Percentiles rank a stretch among this genome's conserved stretches.
Conservation (phyloP, 1,139 yeast species). For the Debaryomyces subglobosus region DNA sequence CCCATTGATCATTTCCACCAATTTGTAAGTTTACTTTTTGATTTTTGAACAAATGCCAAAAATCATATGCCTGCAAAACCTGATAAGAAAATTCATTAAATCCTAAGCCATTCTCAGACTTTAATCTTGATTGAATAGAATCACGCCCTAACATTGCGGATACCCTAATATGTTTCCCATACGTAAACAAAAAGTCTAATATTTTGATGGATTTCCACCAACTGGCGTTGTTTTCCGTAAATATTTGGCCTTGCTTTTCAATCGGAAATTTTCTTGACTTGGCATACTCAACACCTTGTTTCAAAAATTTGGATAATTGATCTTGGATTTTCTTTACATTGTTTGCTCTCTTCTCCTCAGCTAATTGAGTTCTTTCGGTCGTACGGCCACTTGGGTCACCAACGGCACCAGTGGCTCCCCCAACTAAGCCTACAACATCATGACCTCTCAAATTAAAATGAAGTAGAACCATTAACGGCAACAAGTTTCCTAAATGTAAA, state of each 20-base stretch:
- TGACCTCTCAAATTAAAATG: conserved; percentile 89
- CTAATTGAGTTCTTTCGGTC: conserved; percentile 70
- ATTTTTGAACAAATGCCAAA: conserved; percentile 72
- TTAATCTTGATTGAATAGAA: conserved; percentile 75
- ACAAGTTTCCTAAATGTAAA: conserved; percentile 84
- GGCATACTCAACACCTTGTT: conserved; percentile 66
- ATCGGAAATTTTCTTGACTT: conserved; percentile 53
- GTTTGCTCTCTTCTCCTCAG: conserved; percentile 48
- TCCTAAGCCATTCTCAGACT: conserved; percentile 76
- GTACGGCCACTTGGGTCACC: conserved; percentile 97
- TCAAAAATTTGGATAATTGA: conserved; percentile 66
- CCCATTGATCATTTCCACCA: conserved; percentile 99
- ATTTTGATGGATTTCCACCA: conserved; percentile 88
- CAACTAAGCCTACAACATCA: conserved; percentile 77
- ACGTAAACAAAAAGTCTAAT: conserved; percentile 74
- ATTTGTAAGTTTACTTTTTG: conserved; percentile 73
- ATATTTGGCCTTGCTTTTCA: conserved; percentile 39
- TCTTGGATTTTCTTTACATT: conserved; percentile 63
- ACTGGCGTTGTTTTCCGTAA: conserved; percentile 61
- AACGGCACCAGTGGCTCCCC: conserved; percentile 97
- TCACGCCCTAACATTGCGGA: conserved; percentile 90
- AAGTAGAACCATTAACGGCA: conserved; percentile 82
- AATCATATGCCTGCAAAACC: conserved; percentile 90
- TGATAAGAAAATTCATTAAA: conserved; percentile 95
- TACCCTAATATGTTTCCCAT: conserved; percentile 80